phyloP scores from a whole-genome alignment of 805 yeast genomes.

The Pichia pseudocactophila region DNA sequence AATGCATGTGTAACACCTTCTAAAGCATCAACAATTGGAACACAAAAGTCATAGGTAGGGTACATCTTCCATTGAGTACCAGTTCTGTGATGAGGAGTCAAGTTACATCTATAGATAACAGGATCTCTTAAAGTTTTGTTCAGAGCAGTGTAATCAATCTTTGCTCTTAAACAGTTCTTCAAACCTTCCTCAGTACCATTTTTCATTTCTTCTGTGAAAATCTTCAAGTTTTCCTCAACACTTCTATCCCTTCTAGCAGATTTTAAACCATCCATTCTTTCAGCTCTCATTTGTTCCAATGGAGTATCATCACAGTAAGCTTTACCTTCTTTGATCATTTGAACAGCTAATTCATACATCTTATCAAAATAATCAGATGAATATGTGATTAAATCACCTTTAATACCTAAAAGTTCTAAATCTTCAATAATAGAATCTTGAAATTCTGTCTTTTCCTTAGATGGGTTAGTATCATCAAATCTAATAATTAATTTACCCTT shows the following conservation, averaged over 20 bases:
- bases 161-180: slow-evolving; percentile 91
- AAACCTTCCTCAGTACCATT: slow-evolving; percentile 89
- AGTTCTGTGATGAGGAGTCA: slow-evolving; percentile 97
- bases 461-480: slow-evolving; percentile 97
- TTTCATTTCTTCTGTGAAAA: slow-evolving; percentile 88
- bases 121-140: slow-evolving; percentile 98
- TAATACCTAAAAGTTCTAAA: slow-evolving; percentile 79
- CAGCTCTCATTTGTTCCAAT: slow-evolving; percentile 92
- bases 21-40: slow-evolving; percentile 87
- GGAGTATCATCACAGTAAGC: slow-evolving; percentile 98
- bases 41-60: slow-evolving; percentile 99
- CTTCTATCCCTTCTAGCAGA: slow-evolving; percentile 87
- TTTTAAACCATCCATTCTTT: slow-evolving; percentile 95
- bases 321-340: slow-evolving; percentile 88
- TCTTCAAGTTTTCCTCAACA: slow-evolving; percentile 81
- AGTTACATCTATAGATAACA: slow-evolving; percentile 92
- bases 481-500: slow-evolving; percentile 94
- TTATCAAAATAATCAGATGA: slow-evolving; percentile 89
- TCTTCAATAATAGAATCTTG: slow-evolving; percentile 93
- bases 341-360: slow-evolving; percentile 81
- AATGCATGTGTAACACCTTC: slow-evolving; percentile 98
- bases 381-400: slow-evolving; percentile 80
- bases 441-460: slow-evolving; percentile 91
- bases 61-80: slow-evolving; percentile 90
- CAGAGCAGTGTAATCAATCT: slow-evolving; percentile 81